Base-by-base conservation (phyloP, 768 basidiomycete genomes). In the Leccinellum albellum region DNA sequence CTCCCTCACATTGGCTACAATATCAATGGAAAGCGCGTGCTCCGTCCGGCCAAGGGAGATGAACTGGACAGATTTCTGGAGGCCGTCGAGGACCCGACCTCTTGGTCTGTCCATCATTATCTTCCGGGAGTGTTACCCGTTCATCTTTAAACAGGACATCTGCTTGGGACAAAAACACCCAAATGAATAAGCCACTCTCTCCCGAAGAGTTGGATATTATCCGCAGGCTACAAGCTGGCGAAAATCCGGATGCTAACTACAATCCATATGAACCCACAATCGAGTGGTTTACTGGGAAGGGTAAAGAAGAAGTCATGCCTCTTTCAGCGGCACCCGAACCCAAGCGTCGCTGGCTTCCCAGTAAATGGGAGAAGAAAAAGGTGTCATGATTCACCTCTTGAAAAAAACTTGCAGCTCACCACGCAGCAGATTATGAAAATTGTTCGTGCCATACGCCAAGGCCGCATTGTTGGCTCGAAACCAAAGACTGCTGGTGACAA, bases 301-400 rank as follows among this genome's bases (percentile, higher is more conserved):
- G 94, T 13, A 94, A 93, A 67, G 91, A 97, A 68, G 92, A 95
- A 75, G 75, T 88, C 21, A 98, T 94, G 94, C 97, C 97, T 23
- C 73, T 99, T 14, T 91, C 88, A 12, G 85, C 86, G 29, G 89
- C 90, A 26, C 92, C 94, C 2, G 94, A 98, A 70, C 97, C 97
- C 20, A 99, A 99, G 75, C 83, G 93, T 53, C 83, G 97, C 48
- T 99, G 95, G 87, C 82, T 98, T 13, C 93, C 95, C 14, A 96
- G 93, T 75, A 98, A 95, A 78, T 99, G 97, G 97, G 97, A 98
- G 75, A 98, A 97, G 74, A 87, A 97, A 81, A 99, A 99, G 84
- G 95, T 93, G 66, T 10, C 53, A 70, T 35, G 17, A 14, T 33
- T 46, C 17, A 32, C 49, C 24, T 31, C 10, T 3, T 31, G 33